Base-by-base conservation (phyloP, 805 yeast genomes). In the Wickerhamomyces ciferrii region DNA sequence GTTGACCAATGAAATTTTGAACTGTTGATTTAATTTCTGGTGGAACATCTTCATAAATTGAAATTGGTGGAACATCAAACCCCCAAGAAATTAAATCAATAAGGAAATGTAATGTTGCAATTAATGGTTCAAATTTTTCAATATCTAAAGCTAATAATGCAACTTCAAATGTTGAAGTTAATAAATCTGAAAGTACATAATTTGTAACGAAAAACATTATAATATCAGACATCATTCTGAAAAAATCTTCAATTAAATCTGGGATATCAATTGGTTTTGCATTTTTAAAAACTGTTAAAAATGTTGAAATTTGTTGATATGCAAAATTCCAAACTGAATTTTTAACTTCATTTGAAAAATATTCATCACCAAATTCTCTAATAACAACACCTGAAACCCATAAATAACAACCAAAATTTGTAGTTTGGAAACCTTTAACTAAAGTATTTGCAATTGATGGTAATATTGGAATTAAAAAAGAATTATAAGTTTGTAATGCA, bases 81-180 rank as follows among this genome's bases (percentile, higher is more conserved):
- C 96, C 96, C 92, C 95, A 91, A 7, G 90, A 78, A 20, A 87
- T 66, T 32, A 89, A 71, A 62, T 94, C 99, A 53, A 87, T 83
- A 54, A 91, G 65, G 62, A 79, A 89, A 58, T 88, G 90, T 47
- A 91, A 67, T 18, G 84, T 78, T 2, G 89, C 72, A 37, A 76
- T 70, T 48, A 89, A 69, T 4, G 96, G 84, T 50, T 86, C 94
- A 48, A 72, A 74, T 58, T 88, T 90, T 49, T 81, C 83, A 39
- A 84, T 69, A 21, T 62, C 66, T 55, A 80, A 69, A 20, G 79
- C 75, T 45, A 74, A 69, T 35, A 86, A 58, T 4, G 88, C 76
- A 4, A 86, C 76, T 42, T 83, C 79, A 49, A 81, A 72, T 2
- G 82, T 69, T 18, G 79, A 73, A 38, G 70, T 66, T 52, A 83